Percentiles rank a stretch among this genome's conserved stretches.
phyloP scores from a whole-genome alignment of 805 yeast genomes.

The Wickerhamomyces canadensis region DNA sequence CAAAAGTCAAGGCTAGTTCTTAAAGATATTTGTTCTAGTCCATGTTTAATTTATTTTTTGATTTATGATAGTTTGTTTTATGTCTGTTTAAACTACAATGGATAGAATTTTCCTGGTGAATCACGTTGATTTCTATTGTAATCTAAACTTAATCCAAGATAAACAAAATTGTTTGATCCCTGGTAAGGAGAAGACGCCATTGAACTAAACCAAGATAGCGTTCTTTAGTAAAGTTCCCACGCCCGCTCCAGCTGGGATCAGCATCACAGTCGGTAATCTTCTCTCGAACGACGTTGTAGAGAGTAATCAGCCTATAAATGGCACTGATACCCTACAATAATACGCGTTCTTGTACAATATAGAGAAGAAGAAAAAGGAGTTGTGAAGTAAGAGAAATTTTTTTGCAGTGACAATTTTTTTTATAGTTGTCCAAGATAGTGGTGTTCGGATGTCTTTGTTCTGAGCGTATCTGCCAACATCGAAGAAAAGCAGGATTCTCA shows the following conservation, averaged over 20 bases:
- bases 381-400: background rate
- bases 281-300: constrained; percentile 26
- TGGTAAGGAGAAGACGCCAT: constrained; percentile 33
- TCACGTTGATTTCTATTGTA: too few species aligned
- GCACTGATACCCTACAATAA: constrained; percentile 26
- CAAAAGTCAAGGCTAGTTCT: background rate
- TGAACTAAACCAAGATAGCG: constrained; percentile 16
- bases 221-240: constrained; percentile 10
- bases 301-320: constrained; percentile 22
- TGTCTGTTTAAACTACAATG: background rate
- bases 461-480: background rate
- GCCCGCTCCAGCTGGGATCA: constrained; percentile 31
- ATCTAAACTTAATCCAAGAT: too few species aligned
- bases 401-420: background rate
- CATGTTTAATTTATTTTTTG: too few species aligned
- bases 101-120: too few species aligned
- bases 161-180: constrained; percentile 27
- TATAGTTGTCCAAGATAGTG: background rate
- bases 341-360: constrained; percentile 24
- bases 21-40: background rate
- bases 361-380: constrained; percentile 7
- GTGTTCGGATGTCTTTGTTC: background rate
- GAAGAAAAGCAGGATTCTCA: background rate
- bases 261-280: constrained; percentile 9
- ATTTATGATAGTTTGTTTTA: background rate